These are phyloP conservation scores for Phycomyces blakesleeanus DNA, from an alignment of 192 early-diverging fungal species.

Conservation along the genomic window DNA sequence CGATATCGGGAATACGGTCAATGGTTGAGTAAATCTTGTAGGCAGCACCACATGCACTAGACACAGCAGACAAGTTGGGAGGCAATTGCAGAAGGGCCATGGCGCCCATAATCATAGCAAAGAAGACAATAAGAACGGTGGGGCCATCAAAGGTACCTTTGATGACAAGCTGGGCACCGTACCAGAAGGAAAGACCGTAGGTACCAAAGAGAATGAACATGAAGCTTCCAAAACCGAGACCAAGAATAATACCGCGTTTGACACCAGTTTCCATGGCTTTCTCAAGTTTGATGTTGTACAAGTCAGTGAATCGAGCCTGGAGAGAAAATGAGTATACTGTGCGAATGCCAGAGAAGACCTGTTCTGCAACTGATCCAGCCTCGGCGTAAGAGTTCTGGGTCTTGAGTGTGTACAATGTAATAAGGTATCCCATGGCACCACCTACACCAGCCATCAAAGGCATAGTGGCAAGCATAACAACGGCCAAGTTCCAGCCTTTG, in stretches of 20 bases:
- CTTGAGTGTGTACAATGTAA: constrained; percentile 43
- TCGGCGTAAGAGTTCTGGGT: constrained; percentile 68
- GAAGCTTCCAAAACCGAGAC: constrained; percentile 67
- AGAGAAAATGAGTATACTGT: constrained; percentile 88
- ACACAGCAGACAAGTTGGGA: constrained; percentile 70
- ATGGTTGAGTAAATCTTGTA: constrained; percentile 76
- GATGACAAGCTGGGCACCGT: constrained; percentile 61
- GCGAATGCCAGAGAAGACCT: constrained; percentile 77
- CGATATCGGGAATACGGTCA: constrained; percentile 77
- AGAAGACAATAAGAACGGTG: constrained; percentile 79
- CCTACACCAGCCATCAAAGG: constrained; percentile 59
- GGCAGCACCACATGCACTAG: constrained; percentile 78
- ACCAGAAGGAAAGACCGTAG: constrained; percentile 84
- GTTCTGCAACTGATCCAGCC: constrained; percentile 83
- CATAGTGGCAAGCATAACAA: constrained; percentile 75
- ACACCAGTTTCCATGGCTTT: constrained; percentile 62
- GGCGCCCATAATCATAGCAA: constrained; percentile 80
- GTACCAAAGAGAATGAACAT: constrained; percentile 72
- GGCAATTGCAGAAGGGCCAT: constrained; percentile 66
- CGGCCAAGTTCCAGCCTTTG: constrained; percentile 75
- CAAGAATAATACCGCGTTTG: constrained; percentile 56
- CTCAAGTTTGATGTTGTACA: constrained; percentile 60
- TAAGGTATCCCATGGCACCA: constrained; percentile 39
- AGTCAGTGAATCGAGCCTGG: constrained; percentile 61
- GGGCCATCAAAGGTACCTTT: constrained; percentile 39